Base-by-base conservation (phyloP, 768 basidiomycete species). In the Porpolomopsis calyptriformis region DNA sequence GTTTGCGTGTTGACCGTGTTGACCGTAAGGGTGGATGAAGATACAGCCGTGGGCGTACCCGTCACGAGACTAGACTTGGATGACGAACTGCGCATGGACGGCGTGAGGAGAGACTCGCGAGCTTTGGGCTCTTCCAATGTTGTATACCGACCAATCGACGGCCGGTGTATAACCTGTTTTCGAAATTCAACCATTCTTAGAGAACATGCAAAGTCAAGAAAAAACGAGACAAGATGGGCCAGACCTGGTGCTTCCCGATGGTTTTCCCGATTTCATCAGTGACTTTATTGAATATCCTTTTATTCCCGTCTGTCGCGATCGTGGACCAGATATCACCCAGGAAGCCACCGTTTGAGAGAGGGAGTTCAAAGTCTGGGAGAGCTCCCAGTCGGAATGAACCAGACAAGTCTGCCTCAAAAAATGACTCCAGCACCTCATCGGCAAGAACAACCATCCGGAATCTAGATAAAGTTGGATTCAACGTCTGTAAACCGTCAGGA, bases 381-480 rank as follows among this genome's bases (percentile, higher is more conserved):
- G 74, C 68, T 46, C 85, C 81, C 26, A 96, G 70, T 51, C 78
- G 74, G 76, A 96, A 98, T 2, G 92, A 92, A 1, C 76, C 78
- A 0, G 88, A 80, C 50, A 99, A 69, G 61, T 98, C 96, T 0
- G 84, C 78, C 57, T 91, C 92, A 56, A 97, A 99, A 73, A 99
- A 99, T 1, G 86, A 84, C 60, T 99, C 96, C 20, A 99, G 76
- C 22, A 98, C 73, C 60, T 97, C 93, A 53, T 98, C 96, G 1
- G 94, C 93, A 7, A 99, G 73, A 4, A 99, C 86, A 33, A 98
- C 94, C 96, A 98, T 99, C 5, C 96, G 82, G 79, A 99, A 99
- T 6, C 89, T 89, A 53, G 18, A 33, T 48, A 29, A n/a, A 12
- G 35, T 39, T 12, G 10, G 23, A 11, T 11, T 44, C 18, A 3